Evolutionary conservation across 768 basidiomycete species (phyloP), one percentile per base, ranked within the genome.

Genomic region (Boletus sp.): DNA sequence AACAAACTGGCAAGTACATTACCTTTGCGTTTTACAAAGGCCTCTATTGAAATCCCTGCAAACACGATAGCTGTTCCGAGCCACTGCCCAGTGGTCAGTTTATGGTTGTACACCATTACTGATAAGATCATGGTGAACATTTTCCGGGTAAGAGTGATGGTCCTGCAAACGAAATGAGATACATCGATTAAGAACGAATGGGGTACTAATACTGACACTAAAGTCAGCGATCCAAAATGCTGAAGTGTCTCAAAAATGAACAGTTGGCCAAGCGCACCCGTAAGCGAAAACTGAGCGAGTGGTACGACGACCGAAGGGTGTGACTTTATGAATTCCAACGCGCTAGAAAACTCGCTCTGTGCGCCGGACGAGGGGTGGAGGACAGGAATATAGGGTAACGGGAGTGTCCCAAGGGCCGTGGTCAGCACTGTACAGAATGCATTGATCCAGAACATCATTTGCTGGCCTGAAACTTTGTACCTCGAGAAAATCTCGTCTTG

Each of bases 391-490:
- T 85, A 80, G 2, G 86, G 93, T 29, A 93, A 77, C 4, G 87
- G 92, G 45, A 92, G 78, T 7, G 88, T 67, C 27, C 86, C 81
- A 27, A 97, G 83, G 11, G 84, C 66, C 2, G 80, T 75, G 21
- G 90, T 86, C 53, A 92, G 69, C 35, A 86, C 56, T 4, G 93
- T 90, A 72, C 88, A 87, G 75, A 95, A 87, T 27, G 89, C 61
- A 68, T 94, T 96, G 72, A 99, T 96, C 84, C 85, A 96, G 69
- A 98, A 87, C 97, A 99, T 98, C 95, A 99, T 98, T 68, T 99
- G 97, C 71, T 97, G 94, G 8, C 97, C 97, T 3, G 82, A 76
- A 41, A 83, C 77, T 19, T 82, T 82, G 73, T 89, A 84, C 13
- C 79, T 77, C 25, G 84, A 76, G 73, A 99, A 98, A 54, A 99